Conservation (phyloP, 2,329 filamentous ascomycete genomes). For the Aspergillus brunneoviolaceus region DNA sequence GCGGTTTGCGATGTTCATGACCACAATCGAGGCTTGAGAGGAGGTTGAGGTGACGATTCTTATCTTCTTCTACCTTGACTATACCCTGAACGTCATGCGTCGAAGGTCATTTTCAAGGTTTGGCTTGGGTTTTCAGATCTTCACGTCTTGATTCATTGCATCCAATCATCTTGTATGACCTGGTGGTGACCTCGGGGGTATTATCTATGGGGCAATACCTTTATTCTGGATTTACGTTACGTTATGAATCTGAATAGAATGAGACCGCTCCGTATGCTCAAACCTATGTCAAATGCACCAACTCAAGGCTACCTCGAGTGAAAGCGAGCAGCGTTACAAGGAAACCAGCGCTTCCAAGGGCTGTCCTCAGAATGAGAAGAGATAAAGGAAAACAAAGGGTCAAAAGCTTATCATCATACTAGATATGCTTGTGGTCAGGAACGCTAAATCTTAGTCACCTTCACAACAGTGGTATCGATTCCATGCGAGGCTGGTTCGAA, state of each 20-base stretch:
- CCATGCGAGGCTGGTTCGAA: conserved; percentile 59
- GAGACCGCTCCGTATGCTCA: no score
- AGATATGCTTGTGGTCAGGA: neutral
- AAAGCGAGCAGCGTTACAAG: no score
- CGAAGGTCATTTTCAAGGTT: neutral
- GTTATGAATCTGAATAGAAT: no score
- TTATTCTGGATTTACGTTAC: no score
- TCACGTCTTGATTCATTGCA: neutral
- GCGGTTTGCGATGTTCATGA: conserved; percentile 64
- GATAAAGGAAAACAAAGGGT: neutral
- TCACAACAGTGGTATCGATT: conserved; percentile 58
- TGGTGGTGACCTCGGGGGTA: no score
- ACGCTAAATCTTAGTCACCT: conserved; percentile 47
- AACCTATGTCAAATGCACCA: no score
- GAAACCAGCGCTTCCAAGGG: no score
- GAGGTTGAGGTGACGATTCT: neutral
- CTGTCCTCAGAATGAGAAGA: neutral
- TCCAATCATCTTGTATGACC: no score
- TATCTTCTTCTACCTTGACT: neutral
- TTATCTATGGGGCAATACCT: no score
- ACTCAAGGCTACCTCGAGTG: no score
- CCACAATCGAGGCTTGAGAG: conserved; percentile 50
- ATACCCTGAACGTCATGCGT: neutral
- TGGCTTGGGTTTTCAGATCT: neutral
- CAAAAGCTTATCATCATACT: neutral